Conservation (phyloP, 495 filamentous ascomycete genomes). For the Penicillium antarcticum region DNA sequence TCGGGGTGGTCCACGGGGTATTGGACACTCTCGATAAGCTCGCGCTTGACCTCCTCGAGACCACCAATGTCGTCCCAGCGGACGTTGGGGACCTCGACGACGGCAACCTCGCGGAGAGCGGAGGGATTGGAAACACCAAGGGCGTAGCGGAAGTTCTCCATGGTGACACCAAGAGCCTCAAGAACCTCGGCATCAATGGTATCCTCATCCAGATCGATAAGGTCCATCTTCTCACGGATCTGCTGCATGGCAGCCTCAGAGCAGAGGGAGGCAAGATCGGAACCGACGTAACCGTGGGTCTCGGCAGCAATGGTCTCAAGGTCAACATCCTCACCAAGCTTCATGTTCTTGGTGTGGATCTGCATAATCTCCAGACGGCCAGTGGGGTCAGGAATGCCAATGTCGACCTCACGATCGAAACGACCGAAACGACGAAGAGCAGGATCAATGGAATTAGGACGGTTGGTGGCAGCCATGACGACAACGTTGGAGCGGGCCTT, state of each 20-base stretch:
- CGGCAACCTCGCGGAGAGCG: conserved; percentile 95
- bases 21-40: conserved; percentile 98
- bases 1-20: conserved; percentile 99
- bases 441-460: conserved; percentile 94
- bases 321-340: conserved; percentile 94
- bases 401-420: conserved; percentile 98
- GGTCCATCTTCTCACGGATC: conserved; percentile 99
- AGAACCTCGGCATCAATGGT: conserved; percentile 98
- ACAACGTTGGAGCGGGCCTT: conserved; percentile 98
- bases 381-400: conserved; percentile 95
- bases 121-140: conserved; percentile 98
- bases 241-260: conserved; percentile 99
- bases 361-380: conserved; percentile 97
- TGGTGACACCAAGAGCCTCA: conserved; percentile 96
- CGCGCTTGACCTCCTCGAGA: conserved; percentile 96
- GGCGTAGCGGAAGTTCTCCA: conserved; percentile 99
- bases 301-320: conserved; percentile 95
- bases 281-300: conserved; percentile 98
- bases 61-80: conserved; percentile 99
- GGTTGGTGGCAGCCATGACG: conserved; percentile 98
- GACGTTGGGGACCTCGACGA: conserved; percentile 98
- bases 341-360: conserved; percentile 99
- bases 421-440: conserved; percentile 91
- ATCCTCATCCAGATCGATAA: conserved; percentile 98
- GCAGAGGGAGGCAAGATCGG: conserved; percentile 97